These are phyloP conservation scores for Aspergillus tamarii DNA, from an alignment of 2,329 filamentous ascomycete species.

Conservation along the genomic window DNA sequence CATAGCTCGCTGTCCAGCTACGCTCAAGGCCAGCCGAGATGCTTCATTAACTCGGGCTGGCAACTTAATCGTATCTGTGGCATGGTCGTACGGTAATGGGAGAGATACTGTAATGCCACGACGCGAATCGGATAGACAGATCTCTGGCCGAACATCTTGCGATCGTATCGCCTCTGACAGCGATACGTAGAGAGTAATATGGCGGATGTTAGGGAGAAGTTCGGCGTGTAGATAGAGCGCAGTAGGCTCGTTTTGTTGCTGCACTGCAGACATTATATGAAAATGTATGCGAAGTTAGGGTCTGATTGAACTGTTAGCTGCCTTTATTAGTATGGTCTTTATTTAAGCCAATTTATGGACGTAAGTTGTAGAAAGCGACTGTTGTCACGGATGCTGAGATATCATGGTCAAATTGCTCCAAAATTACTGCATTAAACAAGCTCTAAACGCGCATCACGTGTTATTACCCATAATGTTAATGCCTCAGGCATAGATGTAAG, in stretches of 20 bases:
- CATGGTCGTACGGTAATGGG: conserved; percentile 27
- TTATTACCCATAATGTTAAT: neutral
- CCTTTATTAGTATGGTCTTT: neutral
- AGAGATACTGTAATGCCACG: conserved; percentile 42
- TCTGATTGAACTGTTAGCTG: neutral
- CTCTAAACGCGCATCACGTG: neutral
- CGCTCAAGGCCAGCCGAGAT: conserved; percentile 27
- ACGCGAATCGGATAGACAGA: conserved; percentile 41
- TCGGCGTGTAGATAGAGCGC: conserved; percentile 59
- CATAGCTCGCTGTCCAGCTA: neutral
- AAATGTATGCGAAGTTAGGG: neutral
- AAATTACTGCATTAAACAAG: too few relatives aligned
- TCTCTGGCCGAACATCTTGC: conserved; percentile 19
- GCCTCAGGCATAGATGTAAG: neutral
- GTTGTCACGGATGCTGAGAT: neutral
- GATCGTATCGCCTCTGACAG: conserved; percentile 34
- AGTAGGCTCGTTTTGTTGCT: conserved; percentile 13
- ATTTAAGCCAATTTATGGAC: neutral
- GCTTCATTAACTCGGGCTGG: conserved; percentile 44
- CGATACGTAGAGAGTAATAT: conserved; percentile 60
- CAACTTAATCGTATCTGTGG: conserved; percentile 50
- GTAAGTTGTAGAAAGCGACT: neutral
- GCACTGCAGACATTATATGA: conserved; percentile 4
- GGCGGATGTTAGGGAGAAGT: conserved; percentile 62
- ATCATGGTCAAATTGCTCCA: neutral